These are phyloP conservation scores for Pseudogymnoascus verrucosus DNA, from an alignment of 2,329 filamentous ascomycete genomes.

Conservation along the genomic window DNA sequence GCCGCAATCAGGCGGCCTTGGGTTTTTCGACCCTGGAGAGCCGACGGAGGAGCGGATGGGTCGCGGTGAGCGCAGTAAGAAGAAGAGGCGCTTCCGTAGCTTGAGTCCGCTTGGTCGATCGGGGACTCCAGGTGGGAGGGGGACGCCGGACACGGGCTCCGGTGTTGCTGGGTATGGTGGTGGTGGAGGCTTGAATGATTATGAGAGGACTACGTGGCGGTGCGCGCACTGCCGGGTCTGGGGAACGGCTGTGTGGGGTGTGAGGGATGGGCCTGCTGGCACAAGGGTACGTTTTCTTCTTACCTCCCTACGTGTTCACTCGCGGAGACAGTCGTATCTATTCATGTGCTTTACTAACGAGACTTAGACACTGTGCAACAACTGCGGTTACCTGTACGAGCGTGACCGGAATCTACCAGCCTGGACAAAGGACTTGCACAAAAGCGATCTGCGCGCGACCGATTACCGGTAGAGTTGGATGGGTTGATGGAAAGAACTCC, in stretches of 20 bases:
- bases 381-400: slow-evolving; percentile 85
- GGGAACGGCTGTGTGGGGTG: slow-evolving; percentile 89
- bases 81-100: slow-evolving; percentile 87
- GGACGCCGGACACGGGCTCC: slow-evolving; percentile 73
- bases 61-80: slow-evolving; percentile 85
- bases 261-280: slow-evolving; percentile 81
- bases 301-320: slow-evolving; percentile 8
- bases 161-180: slow-evolving; percentile 58
- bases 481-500: not conserved
- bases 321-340: slow-evolving; percentile 8
- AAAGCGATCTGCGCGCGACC: slow-evolving; percentile 21
- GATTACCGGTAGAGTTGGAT: slow-evolving; percentile 23
- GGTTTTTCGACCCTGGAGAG: slow-evolving; percentile 47
- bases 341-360: slow-evolving; percentile 19
- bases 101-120: slow-evolving; percentile 69
- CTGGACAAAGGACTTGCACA: slow-evolving; percentile 65
- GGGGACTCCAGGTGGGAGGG: slow-evolving; percentile 60
- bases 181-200: slow-evolving; percentile 57
- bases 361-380: slow-evolving; percentile 70
- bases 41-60: slow-evolving; percentile 71
- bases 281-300: slow-evolving; percentile 56
- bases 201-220: slow-evolving; percentile 75
- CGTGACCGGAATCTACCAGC: slow-evolving; percentile 75
- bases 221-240: slow-evolving; percentile 82
- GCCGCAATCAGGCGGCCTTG: slow-evolving; percentile 46